Base-by-base conservation (phyloP, 192 early-diverging fungal species). In the Coemansia sp. region DNA sequence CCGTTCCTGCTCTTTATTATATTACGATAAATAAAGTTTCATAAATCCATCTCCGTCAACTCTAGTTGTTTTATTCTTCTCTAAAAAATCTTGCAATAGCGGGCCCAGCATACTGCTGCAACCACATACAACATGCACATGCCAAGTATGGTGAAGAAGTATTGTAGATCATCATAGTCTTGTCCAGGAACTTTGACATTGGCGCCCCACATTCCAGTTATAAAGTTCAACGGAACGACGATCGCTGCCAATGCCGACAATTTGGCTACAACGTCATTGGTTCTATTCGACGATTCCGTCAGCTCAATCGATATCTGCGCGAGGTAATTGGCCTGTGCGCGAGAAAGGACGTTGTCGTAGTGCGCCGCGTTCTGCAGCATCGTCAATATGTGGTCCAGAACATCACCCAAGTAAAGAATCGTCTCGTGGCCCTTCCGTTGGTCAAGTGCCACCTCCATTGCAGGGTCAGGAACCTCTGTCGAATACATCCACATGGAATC, bases 211-310 rank as follows among this genome's bases (percentile, higher is more conserved):
- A 89, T 73, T 20, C 93, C 94, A 0, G 95, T 94, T 28, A 96
- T 84, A 59, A 98, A 73, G 63, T 95, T 95, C 62, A 97, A 74
- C 15, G 96, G 96, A 26, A 99, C 86, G 18, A 99, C 73, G 39
- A 99, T 91, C 29, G 87, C 89, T 0, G 93, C 96, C 49, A 97
- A 60, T 8, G 92, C 91, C 1, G 95, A 95, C 71, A 99, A 86
- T 61, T 90, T 88, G 59, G 92, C 90, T 23, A 97, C 90, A 0
- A 93, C 93, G 42, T 91, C 90, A 59, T 93, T 95, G 6, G 94
- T 96, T 20, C 86, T 67, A 78, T 95, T 94, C 31, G 89, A 88
- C 4, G 88, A 84, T 53, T 85, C 84, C 4, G 89, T 89, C 59
- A 91, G 82, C 68, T 90, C 89, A 7, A 92, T 87, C n/a, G 87